These are phyloP conservation scores for Cladosporium halotolerans DNA, from an alignment of 2,329 filamentous ascomycete species.

Conservation along the genomic window DNA sequence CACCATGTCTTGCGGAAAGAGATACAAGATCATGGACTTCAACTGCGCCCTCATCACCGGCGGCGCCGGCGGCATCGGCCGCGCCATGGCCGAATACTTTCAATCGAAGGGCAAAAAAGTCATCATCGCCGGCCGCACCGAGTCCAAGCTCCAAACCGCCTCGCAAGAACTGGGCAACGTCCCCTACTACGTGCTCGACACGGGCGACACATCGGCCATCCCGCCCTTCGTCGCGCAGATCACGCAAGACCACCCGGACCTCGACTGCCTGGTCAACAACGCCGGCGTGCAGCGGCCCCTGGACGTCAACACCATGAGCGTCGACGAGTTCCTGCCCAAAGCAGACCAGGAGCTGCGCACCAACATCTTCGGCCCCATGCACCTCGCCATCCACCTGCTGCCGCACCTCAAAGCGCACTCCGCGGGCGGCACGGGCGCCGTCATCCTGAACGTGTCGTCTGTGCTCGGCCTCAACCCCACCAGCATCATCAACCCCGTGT, in stretches of 20 bases:
- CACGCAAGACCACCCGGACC: slow-evolving; percentile 44
- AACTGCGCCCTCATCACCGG: slow-evolving; percentile 46
- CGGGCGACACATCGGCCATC: slow-evolving; percentile 40
- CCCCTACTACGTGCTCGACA: slow-evolving; percentile 50
- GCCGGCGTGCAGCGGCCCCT: slow-evolving; percentile 53
- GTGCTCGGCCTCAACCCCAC: slow-evolving; percentile 49
- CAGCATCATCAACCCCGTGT: slow-evolving; percentile 51
- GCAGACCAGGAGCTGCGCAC: slow-evolving; percentile 54
- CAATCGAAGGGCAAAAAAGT: slow-evolving; percentile 45
- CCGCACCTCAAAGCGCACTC: slow-evolving; percentile 43
- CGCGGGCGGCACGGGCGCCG: slow-evolving; percentile 21
- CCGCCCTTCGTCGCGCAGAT: slow-evolving; percentile 42
- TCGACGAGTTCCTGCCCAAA: slow-evolving; percentile 40
- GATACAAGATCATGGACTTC: slow-evolving; percentile 28
- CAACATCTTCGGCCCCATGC: slow-evolving; percentile 54
- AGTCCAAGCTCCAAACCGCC: slow-evolving; percentile 45
- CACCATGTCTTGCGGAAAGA: not conserved
- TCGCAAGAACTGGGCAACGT: slow-evolving; percentile 40
- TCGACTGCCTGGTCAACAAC: slow-evolving; percentile 56
- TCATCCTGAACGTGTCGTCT: slow-evolving; percentile 51
- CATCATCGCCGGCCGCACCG: slow-evolving; percentile 50
- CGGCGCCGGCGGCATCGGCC: slow-evolving; percentile 49
- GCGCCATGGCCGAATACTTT: slow-evolving; percentile 43
- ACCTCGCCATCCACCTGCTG: slow-evolving; percentile 45
- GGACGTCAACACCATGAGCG: slow-evolving; percentile 34